Evolutionary conservation across 2,329 filamentous ascomycete genomes (phyloP).

Genomic region (Pseudocercospora eumusae): DNA sequence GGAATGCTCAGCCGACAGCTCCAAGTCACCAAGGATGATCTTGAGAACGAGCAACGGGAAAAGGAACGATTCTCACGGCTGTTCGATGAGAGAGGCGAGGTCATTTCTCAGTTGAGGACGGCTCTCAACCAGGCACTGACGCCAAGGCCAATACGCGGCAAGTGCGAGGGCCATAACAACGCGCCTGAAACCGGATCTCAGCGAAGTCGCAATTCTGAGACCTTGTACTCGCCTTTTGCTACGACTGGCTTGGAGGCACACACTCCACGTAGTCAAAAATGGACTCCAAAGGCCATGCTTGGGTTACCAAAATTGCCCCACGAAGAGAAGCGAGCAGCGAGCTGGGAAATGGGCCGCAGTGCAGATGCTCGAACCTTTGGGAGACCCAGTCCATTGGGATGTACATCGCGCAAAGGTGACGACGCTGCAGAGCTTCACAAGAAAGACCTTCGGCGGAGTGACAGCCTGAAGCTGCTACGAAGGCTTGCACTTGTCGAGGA

Average conservation of each 20-base stretch:
- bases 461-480: slow-evolving; percentile 19
- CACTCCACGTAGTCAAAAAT: slow-evolving; percentile 7
- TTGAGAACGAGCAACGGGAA: slow-evolving; percentile 21
- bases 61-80: slow-evolving; percentile 21
- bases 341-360: slow-evolving; percentile 15
- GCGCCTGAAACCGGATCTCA: neutral
- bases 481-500: slow-evolving; percentile 21
- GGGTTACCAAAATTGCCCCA: slow-evolving; percentile 18
- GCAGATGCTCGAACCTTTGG: slow-evolving; percentile 18
- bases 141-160: slow-evolving; percentile 3
- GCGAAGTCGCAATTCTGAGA: neutral
- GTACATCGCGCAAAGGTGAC: neutral
- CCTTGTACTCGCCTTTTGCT: slow-evolving; percentile 22
- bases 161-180: neutral
- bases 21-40: slow-evolving; percentile 22
- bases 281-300: slow-evolving; percentile 22
- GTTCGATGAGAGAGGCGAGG: slow-evolving; percentile 26
- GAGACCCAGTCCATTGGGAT: slow-evolving; percentile 6
- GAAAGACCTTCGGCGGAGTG: slow-evolving; percentile 17
- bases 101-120: slow-evolving; percentile 19
- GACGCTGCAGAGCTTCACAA: slow-evolving; percentile 1
- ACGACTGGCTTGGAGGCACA: slow-evolving; percentile 13
- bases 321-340: slow-evolving; percentile 20
- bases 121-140: slow-evolving; percentile 21
- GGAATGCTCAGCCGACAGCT: slow-evolving; percentile 24